These are phyloP conservation scores for Ceratocystis diversiconidia DNA, from an alignment of 2,329 filamentous ascomycete species.

Conservation along the genomic window DNA sequence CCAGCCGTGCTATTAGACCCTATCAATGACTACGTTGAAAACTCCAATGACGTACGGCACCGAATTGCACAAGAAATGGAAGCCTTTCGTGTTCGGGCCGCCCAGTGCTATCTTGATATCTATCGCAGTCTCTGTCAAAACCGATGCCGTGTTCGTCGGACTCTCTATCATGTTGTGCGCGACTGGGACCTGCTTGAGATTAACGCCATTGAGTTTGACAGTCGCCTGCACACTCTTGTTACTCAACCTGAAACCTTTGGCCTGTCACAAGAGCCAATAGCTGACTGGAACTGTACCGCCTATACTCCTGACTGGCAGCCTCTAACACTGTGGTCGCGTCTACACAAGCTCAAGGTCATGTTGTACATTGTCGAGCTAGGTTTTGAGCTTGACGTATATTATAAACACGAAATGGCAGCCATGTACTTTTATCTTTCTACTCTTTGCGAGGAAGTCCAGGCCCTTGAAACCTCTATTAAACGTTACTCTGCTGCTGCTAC, in stretches of 20 bases:
- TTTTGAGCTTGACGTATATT: constrained; percentile 85
- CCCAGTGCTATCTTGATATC: constrained; percentile 66
- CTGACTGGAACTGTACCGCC: constrained; percentile 36
- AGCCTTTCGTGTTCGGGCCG: constrained; percentile 44
- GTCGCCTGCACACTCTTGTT: constrained; percentile 46
- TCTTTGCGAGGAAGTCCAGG: constrained; percentile 5
- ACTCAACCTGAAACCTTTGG: constrained; percentile 40
- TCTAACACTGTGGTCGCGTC: constrained; percentile 63
- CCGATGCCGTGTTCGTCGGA: constrained; percentile 73
- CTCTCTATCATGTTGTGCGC: constrained; percentile 67
- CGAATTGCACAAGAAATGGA: constrained; percentile 63
- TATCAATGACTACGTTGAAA: constrained; percentile 61
- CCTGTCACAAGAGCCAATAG: constrained; percentile 28
- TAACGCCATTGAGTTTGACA: constrained; percentile 49
- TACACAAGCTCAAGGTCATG: constrained; percentile 81
- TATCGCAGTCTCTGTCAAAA: constrained; percentile 81
- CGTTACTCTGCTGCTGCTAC: neutral
- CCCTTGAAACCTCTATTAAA: constrained; percentile 18
- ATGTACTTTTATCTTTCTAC: constrained; percentile 83
- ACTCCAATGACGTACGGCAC: constrained; percentile 58
- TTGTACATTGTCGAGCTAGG: constrained; percentile 79
- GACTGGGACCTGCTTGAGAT: constrained; percentile 75
- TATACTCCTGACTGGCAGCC: neutral
- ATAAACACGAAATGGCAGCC: constrained; percentile 64
- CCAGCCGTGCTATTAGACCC: constrained; percentile 56